phyloP scores from a whole-genome alignment of 2,329 filamentous ascomycete species.

The Scedosporium boydii region DNA sequence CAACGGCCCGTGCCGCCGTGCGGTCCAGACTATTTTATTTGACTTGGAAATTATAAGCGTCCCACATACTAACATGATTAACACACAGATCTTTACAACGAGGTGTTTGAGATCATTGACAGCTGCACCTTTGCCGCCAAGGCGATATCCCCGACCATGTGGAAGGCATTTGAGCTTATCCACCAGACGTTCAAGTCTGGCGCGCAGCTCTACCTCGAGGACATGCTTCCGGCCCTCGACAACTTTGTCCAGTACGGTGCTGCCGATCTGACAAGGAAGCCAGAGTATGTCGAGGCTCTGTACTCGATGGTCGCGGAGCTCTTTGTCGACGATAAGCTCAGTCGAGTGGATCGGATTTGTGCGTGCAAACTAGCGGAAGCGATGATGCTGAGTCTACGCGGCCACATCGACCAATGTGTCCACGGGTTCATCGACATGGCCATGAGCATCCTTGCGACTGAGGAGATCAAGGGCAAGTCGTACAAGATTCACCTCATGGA shows the following conservation, averaged over 20 bases:
- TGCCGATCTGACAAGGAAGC: slow-evolving; percentile 69
- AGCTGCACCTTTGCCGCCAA: slow-evolving; percentile 98
- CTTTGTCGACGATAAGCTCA: slow-evolving; percentile 85
- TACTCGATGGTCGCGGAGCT: slow-evolving; percentile 93
- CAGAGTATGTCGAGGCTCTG: slow-evolving; percentile 76
- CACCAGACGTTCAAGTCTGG: slow-evolving; percentile 96
- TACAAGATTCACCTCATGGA: slow-evolving; percentile 97
- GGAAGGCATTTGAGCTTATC: slow-evolving; percentile 94
- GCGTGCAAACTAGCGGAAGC: slow-evolving; percentile 96
- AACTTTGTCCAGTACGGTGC: slow-evolving; percentile 96
- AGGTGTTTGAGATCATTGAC: slow-evolving; percentile 98
- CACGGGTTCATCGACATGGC: slow-evolving; percentile 82
- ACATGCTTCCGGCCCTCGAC: slow-evolving; percentile 95
- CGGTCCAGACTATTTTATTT: background rate
- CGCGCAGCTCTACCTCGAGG: slow-evolving; percentile 92
- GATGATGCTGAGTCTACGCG: slow-evolving; percentile 90
- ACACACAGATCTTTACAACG: slow-evolving; percentile 75
- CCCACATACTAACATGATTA: background rate
- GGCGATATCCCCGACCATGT: slow-evolving; percentile 92
- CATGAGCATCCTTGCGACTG: slow-evolving; percentile 68
- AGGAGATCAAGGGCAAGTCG: slow-evolving; percentile 80
- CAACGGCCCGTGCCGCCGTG: no score
- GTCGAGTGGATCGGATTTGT: slow-evolving; percentile 89
- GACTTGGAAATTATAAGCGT: background rate
- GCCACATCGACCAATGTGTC: slow-evolving; percentile 79